These are phyloP conservation scores for Astrothelium macrocarpum DNA, from an alignment of 495 filamentous ascomycete genomes.

Conservation along the genomic window DNA sequence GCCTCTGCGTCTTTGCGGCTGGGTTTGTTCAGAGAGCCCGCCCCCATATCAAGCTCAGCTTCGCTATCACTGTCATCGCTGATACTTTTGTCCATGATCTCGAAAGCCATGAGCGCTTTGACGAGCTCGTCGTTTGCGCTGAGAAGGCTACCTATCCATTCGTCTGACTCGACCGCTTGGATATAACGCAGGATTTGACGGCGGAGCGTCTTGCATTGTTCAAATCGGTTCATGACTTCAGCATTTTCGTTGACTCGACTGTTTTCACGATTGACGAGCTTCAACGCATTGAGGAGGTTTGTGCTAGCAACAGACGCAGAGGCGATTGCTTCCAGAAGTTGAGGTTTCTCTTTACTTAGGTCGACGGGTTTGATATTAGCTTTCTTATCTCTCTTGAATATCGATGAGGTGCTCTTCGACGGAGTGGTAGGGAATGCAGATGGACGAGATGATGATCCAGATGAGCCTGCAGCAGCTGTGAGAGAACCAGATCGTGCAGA, in stretches of 20 bases:
- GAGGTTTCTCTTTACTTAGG: slow-evolving; percentile 75
- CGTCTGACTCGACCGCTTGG: slow-evolving; percentile 38
- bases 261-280: slow-evolving; percentile 81
- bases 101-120: slow-evolving; percentile 86
- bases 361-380: slow-evolving; percentile 54
- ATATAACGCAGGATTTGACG: slow-evolving; percentile 79
- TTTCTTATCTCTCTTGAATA: slow-evolving; percentile 40
- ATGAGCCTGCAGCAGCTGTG: neutral
- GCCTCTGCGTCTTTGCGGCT: slow-evolving; percentile 12
- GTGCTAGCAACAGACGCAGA: slow-evolving; percentile 80
- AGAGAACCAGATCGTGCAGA: slow-evolving; percentile 5
- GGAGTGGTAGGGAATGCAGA: slow-evolving; percentile 1
- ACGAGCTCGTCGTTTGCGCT: slow-evolving; percentile 52
- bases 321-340: slow-evolving; percentile 73
- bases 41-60: slow-evolving; percentile 23
- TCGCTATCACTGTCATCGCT: slow-evolving; percentile 97
- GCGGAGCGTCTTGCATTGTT: slow-evolving; percentile 74
- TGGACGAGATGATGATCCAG: slow-evolving; percentile 15
- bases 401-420: slow-evolving; percentile 19
- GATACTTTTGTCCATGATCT: slow-evolving; percentile 88
- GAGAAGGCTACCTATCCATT: slow-evolving; percentile 39
- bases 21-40: neutral
- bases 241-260: slow-evolving; percentile 79
- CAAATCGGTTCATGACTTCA: slow-evolving; percentile 66
- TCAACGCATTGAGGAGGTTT: slow-evolving; percentile 80